These are phyloP conservation scores for Apiotrichum mycotoxinovorans DNA, from an alignment of 1,284 basidiomycete species.

Conservation along the genomic window DNA sequence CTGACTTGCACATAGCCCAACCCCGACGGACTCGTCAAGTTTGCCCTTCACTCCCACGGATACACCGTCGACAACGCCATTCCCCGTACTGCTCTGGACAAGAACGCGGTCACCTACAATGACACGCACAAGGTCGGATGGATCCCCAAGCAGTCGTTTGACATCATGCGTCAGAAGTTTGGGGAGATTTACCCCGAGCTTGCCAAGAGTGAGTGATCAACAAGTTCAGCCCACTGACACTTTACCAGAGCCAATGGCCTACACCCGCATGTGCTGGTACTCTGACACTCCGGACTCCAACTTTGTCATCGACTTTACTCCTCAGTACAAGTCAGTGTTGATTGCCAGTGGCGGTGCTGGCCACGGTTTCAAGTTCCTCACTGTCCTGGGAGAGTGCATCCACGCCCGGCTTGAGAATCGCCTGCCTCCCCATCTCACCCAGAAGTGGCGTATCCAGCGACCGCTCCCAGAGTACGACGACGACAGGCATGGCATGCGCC, in stretches of 20 bases:
- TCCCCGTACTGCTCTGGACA: constrained; percentile 36
- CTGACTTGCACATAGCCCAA: constrained; percentile 61
- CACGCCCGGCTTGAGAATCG: constrained; percentile 63
- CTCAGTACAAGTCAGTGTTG: constrained; percentile 58
- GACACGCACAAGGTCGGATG: constrained; percentile 23
- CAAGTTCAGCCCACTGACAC: neutral
- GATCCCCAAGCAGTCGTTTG: constrained; percentile 60
- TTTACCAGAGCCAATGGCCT: constrained; percentile 56
- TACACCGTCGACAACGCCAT: constrained; percentile 53
- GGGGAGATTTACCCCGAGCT: constrained; percentile 67
- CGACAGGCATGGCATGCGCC: constrained; percentile 10
- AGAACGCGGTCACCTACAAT: constrained; percentile 21
- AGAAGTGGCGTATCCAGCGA: constrained; percentile 49
- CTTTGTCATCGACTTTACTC: constrained; percentile 71
- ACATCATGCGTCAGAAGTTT: constrained; percentile 57
- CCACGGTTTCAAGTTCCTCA: constrained; percentile 73
- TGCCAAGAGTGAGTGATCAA: constrained; percentile 51
- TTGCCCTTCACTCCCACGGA: constrained; percentile 67
- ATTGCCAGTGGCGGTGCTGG: constrained; percentile 75
- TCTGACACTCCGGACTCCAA: constrained; percentile 57
- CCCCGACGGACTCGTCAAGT: constrained; percentile 64
- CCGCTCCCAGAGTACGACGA: constrained; percentile 5
- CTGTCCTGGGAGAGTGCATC: constrained; percentile 68
- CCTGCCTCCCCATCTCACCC: constrained; percentile 55
- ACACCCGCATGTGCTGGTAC: constrained; percentile 79